Conservation (phyloP, 2,329 filamentous ascomycete species). For the Aspergillus sp. region DNA sequence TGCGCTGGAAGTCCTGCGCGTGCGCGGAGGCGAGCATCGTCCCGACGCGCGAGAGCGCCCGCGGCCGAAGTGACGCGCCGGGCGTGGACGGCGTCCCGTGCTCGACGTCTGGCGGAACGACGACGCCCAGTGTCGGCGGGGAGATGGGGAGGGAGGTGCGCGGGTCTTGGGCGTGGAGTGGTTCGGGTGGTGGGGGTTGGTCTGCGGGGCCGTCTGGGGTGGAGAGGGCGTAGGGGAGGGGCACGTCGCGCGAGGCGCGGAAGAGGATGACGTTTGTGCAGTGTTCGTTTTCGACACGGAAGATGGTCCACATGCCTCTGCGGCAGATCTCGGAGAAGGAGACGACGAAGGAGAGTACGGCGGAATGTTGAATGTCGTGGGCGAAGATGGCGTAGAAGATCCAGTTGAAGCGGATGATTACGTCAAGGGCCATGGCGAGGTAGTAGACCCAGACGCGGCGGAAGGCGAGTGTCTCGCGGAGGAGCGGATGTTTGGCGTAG, state of each 20-base stretch:
- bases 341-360: slow-evolving; percentile 78
- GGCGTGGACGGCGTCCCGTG: slow-evolving; percentile 28
- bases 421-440: slow-evolving; percentile 77
- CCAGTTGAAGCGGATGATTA: slow-evolving; percentile 89
- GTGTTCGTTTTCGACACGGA: slow-evolving; percentile 97
- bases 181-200: slow-evolving; percentile 22
- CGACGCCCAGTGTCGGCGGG: slow-evolving; percentile 30
- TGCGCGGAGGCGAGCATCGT: slow-evolving; percentile 82
- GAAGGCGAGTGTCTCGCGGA: slow-evolving; percentile 80
- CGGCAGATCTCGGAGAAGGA: slow-evolving; percentile 79
- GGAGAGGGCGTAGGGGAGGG: slow-evolving; percentile 73
- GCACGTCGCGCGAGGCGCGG: slow-evolving; percentile 85
- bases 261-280: slow-evolving; percentile 89
- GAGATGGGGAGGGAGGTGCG: slow-evolving; percentile 24
- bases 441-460: slow-evolving; percentile 86
- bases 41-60: slow-evolving; percentile 57
- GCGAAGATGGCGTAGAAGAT: slow-evolving; percentile 89
- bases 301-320: slow-evolving; percentile 86
- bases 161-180: slow-evolving; percentile 34
- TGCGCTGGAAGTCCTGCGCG: slow-evolving; percentile 89
- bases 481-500: slow-evolving; percentile 66
- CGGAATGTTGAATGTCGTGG: slow-evolving; percentile 79
- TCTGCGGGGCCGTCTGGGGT: slow-evolving; percentile 23
- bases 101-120: slow-evolving; percentile 14
- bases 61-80: slow-evolving; percentile 31